phyloP scores from a whole-genome alignment of 768 basidiomycete genomes.

The Boletus fagicola region DNA sequence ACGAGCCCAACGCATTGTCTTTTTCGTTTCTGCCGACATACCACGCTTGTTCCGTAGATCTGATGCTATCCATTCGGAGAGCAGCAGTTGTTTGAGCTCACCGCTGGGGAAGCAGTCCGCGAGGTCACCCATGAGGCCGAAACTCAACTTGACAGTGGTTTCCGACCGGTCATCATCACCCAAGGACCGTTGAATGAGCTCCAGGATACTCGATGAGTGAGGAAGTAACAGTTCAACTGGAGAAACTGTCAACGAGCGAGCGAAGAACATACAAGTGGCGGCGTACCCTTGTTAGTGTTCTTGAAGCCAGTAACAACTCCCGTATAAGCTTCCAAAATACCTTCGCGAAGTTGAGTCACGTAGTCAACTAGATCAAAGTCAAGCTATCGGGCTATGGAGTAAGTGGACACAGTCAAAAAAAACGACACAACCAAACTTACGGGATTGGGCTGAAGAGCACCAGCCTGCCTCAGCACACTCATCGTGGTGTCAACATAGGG shows the following conservation, averaged over 20 bases:
- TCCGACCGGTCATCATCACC: slow-evolving; percentile 85
- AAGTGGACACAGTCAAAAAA: neutral
- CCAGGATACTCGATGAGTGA: slow-evolving; percentile 71
- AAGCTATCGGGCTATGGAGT: slow-evolving; percentile 41
- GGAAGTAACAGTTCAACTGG: slow-evolving; percentile 47
- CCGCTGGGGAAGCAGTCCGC: slow-evolving; percentile 84
- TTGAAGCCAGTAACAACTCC: slow-evolving; percentile 92
- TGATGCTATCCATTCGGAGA: slow-evolving; percentile 74
- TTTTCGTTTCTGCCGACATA: slow-evolving; percentile 76
- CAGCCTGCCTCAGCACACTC: slow-evolving; percentile 88
- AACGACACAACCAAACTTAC: slow-evolving; percentile 42
- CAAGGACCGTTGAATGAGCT: slow-evolving; percentile 76
- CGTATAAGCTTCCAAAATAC: slow-evolving; percentile 95
- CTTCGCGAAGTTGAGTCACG: slow-evolving; percentile 84
- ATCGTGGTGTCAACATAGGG: slow-evolving; percentile 90
- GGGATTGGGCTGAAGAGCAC: slow-evolving; percentile 81
- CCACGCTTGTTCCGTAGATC: slow-evolving; percentile 74
- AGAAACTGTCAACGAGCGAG: slow-evolving; percentile 1
- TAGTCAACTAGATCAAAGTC: slow-evolving; percentile 94
- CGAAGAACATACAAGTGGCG: neutral
- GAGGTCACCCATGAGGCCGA: slow-evolving; percentile 90
- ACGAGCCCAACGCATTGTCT: slow-evolving; percentile 89
- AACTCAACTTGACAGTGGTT: slow-evolving; percentile 64
- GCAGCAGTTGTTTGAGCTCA: slow-evolving; percentile 74
- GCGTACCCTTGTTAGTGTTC: slow-evolving; percentile 70